phyloP scores from a whole-genome alignment of 768 basidiomycete species.

The Naematelia encephala region DNA sequence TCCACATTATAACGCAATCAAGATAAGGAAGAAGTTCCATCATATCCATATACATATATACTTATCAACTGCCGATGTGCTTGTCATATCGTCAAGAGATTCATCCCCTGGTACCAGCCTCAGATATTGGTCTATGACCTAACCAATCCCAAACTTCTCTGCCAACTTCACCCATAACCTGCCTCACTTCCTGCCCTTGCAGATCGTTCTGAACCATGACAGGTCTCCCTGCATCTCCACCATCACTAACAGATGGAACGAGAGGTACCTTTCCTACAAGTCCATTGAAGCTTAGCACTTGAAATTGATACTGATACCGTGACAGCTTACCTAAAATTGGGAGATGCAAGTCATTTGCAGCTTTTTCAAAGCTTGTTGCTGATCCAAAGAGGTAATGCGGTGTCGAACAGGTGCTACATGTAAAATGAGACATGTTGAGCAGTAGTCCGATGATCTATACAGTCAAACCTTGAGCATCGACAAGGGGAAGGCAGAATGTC shows the following conservation, averaged over 20 bases:
- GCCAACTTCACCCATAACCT: conserved; percentile 36
- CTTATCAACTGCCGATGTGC: neutral
- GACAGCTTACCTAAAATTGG: conserved; percentile 64
- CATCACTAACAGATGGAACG: conserved; percentile 66
- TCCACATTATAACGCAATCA: too few relatives aligned
- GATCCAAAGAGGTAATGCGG: conserved; percentile 69
- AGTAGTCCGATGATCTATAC: conserved; percentile 76
- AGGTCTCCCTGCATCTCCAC: conserved; percentile 64
- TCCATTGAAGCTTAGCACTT: too few relatives aligned
- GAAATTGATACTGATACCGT: too few relatives aligned
- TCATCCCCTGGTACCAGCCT: conserved; percentile 6
- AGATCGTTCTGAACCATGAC: conserved; percentile 41
- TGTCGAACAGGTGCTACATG: conserved; percentile 68
- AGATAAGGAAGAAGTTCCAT: too few relatives aligned
- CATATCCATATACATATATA: neutral
- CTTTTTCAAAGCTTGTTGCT: conserved; percentile 61
- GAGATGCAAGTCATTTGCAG: conserved; percentile 61
- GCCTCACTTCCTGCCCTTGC: conserved; percentile 40
- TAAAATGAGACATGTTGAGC: conserved; percentile 81
- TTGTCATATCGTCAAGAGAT: neutral
- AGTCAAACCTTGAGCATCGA: neutral
- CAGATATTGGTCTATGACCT: neutral
- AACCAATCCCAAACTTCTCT: conserved; percentile 39
- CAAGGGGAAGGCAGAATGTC: neutral
- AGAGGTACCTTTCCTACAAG: conserved; percentile 64